Evolutionary conservation across 108 stramenopile genomes (phyloP), one percentile per base, ranked within the genome.

Genomic region (Nitzschia palea): DNA sequence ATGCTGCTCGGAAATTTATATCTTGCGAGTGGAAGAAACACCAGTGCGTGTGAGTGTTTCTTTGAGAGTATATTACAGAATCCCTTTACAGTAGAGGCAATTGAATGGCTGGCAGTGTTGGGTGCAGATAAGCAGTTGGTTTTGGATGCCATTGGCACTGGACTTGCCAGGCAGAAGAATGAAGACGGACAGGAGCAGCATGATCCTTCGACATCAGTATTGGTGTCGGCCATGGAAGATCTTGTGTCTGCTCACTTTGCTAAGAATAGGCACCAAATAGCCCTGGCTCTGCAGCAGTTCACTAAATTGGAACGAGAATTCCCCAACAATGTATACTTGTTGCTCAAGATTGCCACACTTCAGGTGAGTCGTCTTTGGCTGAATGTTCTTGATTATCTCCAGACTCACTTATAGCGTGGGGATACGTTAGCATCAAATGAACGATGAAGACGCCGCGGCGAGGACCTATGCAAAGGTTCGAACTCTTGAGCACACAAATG

Each of bases 1-100:
- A 93, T 93, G 91, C 64, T 77, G 18, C 71, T 88, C 43, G 91
- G 88, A 2, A 65, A 84, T 62, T 70, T 93, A 23, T 84, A 85
- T 62, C 32, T 80, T 27, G 74, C 76, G 4, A 77, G 66, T 52
- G 77, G 77, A 37, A 36, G 92, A 26, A 65, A 61, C 22, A 32
- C 51, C 9, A 77, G 83, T 58, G 92, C 89, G 6, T 62, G 64
- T 10, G 64, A 71, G n/a, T 71, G 73, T 35, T 93, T 81, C 55
- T 70, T 85, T 51, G 73, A 77, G 23, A 82, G 84, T 36, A 63
- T 90, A 23, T 10, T 55, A 30, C 58, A 70, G 31, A 81, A 93
- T 78, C 85, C 91, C 0, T 88, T 83, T 61, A 72, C 79, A 2
- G 33, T 93, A 53, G 91, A 93, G 78, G 88, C 89, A 3, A 68